Evolutionary conservation across 2,329 filamentous ascomycete genomes (phyloP).

Genomic region (Aureobasidium sp.): DNA sequence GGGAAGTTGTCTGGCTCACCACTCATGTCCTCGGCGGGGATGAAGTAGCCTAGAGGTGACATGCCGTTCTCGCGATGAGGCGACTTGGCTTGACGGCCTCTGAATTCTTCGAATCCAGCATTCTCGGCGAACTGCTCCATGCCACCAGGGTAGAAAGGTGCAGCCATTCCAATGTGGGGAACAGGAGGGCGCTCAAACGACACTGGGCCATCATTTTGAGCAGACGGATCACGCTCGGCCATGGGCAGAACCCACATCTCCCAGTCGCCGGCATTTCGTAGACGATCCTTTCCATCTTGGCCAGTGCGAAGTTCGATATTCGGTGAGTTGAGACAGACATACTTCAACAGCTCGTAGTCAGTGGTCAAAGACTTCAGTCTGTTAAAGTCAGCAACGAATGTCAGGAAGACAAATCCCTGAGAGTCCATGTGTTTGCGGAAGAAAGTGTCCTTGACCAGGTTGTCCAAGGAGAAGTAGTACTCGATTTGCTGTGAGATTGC

Average conservation of each 20-base stretch:
- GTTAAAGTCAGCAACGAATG: slow-evolving; percentile 76
- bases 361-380: slow-evolving; percentile 66
- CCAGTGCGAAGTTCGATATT: slow-evolving; percentile 66
- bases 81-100: slow-evolving; percentile 20
- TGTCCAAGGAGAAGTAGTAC: slow-evolving; percentile 96
- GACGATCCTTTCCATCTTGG: slow-evolving; percentile 67
- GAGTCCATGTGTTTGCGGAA: slow-evolving; percentile 89
- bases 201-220: slow-evolving; percentile 63
- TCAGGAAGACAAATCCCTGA: slow-evolving; percentile 79
- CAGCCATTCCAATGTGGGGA: slow-evolving; percentile 26
- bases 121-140: slow-evolving; percentile 13
- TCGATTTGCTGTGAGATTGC: slow-evolving; percentile 58
- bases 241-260: slow-evolving; percentile 67
- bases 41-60: slow-evolving; percentile 15
- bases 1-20: slow-evolving; percentile 39
- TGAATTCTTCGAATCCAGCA: slow-evolving; percentile 12
- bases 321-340: slow-evolving; percentile 63
- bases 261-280: slow-evolving; percentile 71
- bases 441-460: slow-evolving; percentile 86
- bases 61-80: slow-evolving; percentile 20
- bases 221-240: slow-evolving; percentile 61
- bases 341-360: slow-evolving; percentile 64
- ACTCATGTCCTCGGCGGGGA: slow-evolving; percentile 15
- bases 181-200: slow-evolving; percentile 33
- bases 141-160: slow-evolving; percentile 15